Evolutionary conservation across 805 yeast species (phyloP).

Genomic region (Barnettozyma botsteinii): DNA sequence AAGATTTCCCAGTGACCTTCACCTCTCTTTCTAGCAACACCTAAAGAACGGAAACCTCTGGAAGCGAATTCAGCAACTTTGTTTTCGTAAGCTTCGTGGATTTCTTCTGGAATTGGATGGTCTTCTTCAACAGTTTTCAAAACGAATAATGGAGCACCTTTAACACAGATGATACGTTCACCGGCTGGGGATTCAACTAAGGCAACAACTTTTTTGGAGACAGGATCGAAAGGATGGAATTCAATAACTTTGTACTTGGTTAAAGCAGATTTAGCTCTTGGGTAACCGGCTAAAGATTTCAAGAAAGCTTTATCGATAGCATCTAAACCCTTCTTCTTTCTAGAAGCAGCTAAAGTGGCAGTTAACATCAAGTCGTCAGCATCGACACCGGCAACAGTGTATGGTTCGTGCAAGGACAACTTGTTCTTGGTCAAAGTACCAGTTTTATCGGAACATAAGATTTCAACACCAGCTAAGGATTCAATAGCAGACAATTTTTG

Average conservation of each 20-base stretch:
- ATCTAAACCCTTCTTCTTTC: conserved; percentile 97
- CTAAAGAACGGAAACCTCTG: conserved; percentile 97
- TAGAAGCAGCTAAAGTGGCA: conserved; percentile 95
- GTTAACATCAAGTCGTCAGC: conserved; percentile 95
- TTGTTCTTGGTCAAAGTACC: conserved; percentile 98
- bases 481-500: conserved; percentile 96
- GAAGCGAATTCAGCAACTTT: conserved; percentile 97
- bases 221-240: conserved; percentile 98
- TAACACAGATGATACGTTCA: conserved; percentile 90
- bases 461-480: conserved; percentile 96
- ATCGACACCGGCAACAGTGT: conserved; percentile 96
- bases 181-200: conserved; percentile 94
- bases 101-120: conserved; percentile 92
- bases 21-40: conserved; percentile 98
- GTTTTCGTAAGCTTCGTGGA: conserved; percentile 91
- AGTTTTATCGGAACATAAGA: conserved; percentile 95
- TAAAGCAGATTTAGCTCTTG: conserved; percentile 88
- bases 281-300: conserved; percentile 81
- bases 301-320: conserved; percentile 96
- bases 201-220: conserved; percentile 93
- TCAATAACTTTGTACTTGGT: conserved; percentile 91
- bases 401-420: conserved; percentile 92
- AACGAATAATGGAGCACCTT: conserved; percentile 97
- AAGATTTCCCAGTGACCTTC: conserved; percentile 97
- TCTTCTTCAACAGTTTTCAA: conserved; percentile 95